Conservation (phyloP, 805 yeast genomes). For the Lachancea waltii region DNA sequence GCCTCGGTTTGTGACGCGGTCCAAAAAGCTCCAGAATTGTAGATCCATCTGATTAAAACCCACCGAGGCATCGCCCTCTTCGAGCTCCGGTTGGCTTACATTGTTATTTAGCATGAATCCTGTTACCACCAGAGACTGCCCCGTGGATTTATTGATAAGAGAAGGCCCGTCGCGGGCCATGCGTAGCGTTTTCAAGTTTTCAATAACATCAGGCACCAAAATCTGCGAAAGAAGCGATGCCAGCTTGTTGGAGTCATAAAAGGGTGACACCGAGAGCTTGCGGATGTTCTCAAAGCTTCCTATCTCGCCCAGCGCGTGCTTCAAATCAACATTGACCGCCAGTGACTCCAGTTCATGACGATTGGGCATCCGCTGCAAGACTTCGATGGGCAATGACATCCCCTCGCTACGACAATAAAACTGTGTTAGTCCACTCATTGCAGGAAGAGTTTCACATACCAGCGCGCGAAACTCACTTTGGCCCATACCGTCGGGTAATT, state of each 20-base stretch:
- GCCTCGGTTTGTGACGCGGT: slow-evolving; percentile 1
- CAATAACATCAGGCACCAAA: slow-evolving; percentile 4
- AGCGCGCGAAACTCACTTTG: slow-evolving; percentile 32
- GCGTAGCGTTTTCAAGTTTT: slow-evolving; percentile 7
- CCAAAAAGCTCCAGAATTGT: slow-evolving; percentile 10
- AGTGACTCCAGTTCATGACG: slow-evolving; percentile 24
- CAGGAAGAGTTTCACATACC: slow-evolving; percentile 22
- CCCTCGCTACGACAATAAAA: slow-evolving; percentile 33
- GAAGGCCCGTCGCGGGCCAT: slow-evolving; percentile 9
- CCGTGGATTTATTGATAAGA: slow-evolving; percentile 4
- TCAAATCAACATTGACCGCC: slow-evolving; percentile 30
- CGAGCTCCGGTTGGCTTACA: slow-evolving; percentile 6
- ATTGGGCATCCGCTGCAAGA: slow-evolving; percentile 32
- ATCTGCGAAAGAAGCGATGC: slow-evolving; percentile 5
- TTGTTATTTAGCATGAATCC: slow-evolving; percentile 11
- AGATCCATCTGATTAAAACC: slow-evolving; percentile 4
- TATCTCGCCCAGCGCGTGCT: slow-evolving; percentile 6
- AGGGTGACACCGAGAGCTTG: slow-evolving; percentile 35
- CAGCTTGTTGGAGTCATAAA: slow-evolving; percentile 27
- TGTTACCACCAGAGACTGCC: slow-evolving; percentile 9
- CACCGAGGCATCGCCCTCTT: slow-evolving; percentile 6
- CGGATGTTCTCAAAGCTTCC: slow-evolving; percentile 27
- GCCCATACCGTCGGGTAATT: slow-evolving; percentile 39
- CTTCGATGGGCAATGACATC: slow-evolving; percentile 30
- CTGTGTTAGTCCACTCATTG: slow-evolving; percentile 24